Conservation (phyloP, 2,329 filamentous ascomycete genomes). For the Alternaria incomplexa region DNA sequence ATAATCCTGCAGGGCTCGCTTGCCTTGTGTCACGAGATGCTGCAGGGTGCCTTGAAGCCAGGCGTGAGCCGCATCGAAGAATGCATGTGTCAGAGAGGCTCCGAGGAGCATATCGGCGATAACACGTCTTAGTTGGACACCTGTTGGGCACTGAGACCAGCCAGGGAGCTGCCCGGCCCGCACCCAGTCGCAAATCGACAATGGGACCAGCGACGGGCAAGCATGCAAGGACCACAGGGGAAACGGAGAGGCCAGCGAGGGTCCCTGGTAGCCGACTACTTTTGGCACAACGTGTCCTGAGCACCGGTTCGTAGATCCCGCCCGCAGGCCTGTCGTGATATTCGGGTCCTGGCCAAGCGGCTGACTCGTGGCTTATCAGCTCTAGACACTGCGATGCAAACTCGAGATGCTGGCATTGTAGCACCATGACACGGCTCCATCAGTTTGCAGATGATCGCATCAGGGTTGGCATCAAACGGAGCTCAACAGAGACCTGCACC, state of each 20-base stretch:
- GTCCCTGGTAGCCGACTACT: slow-evolving; percentile 33
- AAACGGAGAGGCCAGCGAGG: slow-evolving; percentile 21
- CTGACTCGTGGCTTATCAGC: slow-evolving; percentile 13
- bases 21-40: slow-evolving; percentile 21
- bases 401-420: not conserved
- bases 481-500: not conserved
- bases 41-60: slow-evolving; percentile 17
- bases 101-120: slow-evolving; percentile 9
- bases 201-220: slow-evolving; percentile 25
- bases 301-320: slow-evolving; percentile 49
- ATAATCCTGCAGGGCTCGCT: slow-evolving; percentile 22
- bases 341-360: slow-evolving; percentile 12
- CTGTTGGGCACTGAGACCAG: slow-evolving; percentile 19
- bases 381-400: not conserved
- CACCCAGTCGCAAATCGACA: slow-evolving; percentile 47
- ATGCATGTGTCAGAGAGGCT: slow-evolving; percentile 8
- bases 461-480: not conserved
- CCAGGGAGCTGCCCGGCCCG: slow-evolving; percentile 41
- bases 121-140: slow-evolving; percentile 7
- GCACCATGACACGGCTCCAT: not conserved
- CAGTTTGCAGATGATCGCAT: not conserved
- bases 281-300: slow-evolving; percentile 46
- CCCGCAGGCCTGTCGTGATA: slow-evolving; percentile 32
- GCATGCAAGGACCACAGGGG: slow-evolving; percentile 24
- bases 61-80: slow-evolving; percentile 19